These are phyloP conservation scores for Talaromyces sp. DNA, from an alignment of 2,329 filamentous ascomycete species.

Conservation along the genomic window DNA sequence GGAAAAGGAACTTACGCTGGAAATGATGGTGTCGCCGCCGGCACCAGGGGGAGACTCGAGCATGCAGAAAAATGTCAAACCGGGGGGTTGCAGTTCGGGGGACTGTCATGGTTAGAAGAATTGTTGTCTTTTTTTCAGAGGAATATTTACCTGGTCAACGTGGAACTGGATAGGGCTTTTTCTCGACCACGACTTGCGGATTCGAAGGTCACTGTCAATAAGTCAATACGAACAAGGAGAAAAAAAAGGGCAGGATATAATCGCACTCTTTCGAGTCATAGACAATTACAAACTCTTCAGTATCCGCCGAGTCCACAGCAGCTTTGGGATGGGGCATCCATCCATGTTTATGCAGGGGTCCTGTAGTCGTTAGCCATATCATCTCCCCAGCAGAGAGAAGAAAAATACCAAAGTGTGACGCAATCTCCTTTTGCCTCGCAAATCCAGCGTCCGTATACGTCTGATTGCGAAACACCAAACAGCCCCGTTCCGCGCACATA, in stretches of 20 bases:
- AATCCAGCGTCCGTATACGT: background rate
- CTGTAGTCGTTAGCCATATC: background rate
- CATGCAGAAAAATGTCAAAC: slow-evolving; percentile 21
- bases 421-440: slow-evolving; percentile 1
- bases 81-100: slow-evolving; percentile 20
- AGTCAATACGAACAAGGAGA: background rate
- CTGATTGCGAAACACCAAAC: slow-evolving; percentile 1
- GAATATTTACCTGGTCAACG: background rate
- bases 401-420: background rate
- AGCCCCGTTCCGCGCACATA: background rate
- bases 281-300: slow-evolving; percentile 3
- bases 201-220: background rate
- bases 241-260: no score
- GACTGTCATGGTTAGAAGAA: background rate
- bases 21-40: slow-evolving; percentile 27
- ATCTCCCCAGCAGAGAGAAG: background rate
- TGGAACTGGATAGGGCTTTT: slow-evolving; percentile 4
- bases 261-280: slow-evolving; percentile 1
- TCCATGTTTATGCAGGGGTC: slow-evolving; percentile 1
- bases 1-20: slow-evolving; percentile 8
- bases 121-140: background rate
- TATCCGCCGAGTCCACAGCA: background rate
- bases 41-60: slow-evolving; percentile 15
- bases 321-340: slow-evolving; percentile 3
- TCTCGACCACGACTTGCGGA: slow-evolving; percentile 2